Evolutionary conservation across 495 filamentous ascomycete genomes (phyloP), one percentile per base, ranked within the genome.

Genomic region (Lepidopterella palustris): DNA sequence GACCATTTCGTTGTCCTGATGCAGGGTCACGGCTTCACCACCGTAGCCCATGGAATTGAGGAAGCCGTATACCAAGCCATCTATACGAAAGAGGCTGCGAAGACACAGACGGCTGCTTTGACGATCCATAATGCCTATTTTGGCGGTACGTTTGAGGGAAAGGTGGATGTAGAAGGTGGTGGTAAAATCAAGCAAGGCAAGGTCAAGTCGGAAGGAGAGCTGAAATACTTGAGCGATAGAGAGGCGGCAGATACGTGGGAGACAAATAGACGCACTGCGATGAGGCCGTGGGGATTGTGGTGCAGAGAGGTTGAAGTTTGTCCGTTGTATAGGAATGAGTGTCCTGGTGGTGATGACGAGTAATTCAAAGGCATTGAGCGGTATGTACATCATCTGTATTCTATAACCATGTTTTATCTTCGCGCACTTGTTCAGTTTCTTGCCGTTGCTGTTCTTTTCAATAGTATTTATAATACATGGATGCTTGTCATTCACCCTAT

Each of bases 11-110:
- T 71, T 3, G 60, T 76, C 13, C 58, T 74, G 35, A 72, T 72
- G 73, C 68, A 66, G 13, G 64, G 68, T 4, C 73, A 74, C 51
- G 73, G 72, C 5, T 72, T 73, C 56, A 71, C 68, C 0, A 68
- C 64, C 13, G 55, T 64, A 0, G 73, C 67, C 8, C 45, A 54
- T 18, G 51, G 60, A 2, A 70, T 74, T 39, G 67, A 71, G 42
- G 67, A 70, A 40, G 72, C 68, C 0, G 72, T 74, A 13, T 66
- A 65, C 49, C 68, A 71, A 23, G 68, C 68, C 13, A 61, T 74
- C n/a, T 74, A 68, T 59, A 72, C 71, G 0, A 66, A 65, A 45
- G 59, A 57, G 24, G 72, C 72, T 18, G 72, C 71, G 11, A 55
- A 65, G 27, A 62, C 65, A 21, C 72, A 74, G 52, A 72, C 60